Base-by-base conservation (phyloP, 768 basidiomycete species). In the Leccinum longicurvipes region DNA sequence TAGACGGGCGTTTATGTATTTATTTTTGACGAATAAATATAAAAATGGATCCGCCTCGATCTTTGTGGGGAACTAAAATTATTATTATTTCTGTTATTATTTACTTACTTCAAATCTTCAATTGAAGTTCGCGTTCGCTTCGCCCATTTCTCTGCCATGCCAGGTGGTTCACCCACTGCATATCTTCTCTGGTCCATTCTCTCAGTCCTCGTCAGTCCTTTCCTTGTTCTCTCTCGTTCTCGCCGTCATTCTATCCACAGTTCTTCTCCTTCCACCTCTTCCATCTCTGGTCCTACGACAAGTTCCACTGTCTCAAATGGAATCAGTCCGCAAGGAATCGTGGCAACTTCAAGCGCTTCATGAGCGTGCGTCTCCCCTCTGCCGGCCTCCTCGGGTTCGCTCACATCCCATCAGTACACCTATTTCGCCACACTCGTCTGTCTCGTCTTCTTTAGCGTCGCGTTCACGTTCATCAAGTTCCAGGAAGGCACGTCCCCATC, bases 281-380 rank as follows among this genome's bases (percentile, higher is more conserved):
- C 62, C 90, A 92, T 68, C 79, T 92, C n/a, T 92, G 87, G 87
- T 76, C 74, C 59, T 92, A 91, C 64, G 90, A 92, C 73, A 78
- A 73, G 56, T 88, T 91, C 71, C 78, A 83, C 58, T 91, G 90
- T 70, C 71, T 91, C 46, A 79, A 75, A 70, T 91, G 89, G 88
- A 78, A 41, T 47, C 60, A 83, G 66, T 78, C 84, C 14, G 88
- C 87, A 31, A 79, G 87, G 51, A 87, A 89, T 67, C 87, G 86
- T 54, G 91, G 91, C 54, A 84, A 90, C 12, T 93, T 93, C 80
- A 91, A 88, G 73, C 80, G 91, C 50, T 79, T 93, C 66, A 93
- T 93, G 91, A 92, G 88, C n/a, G 88, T 91, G 66, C 66, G 84
- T 77, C n/a, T 25, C 4, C 29, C 42, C 4, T 11, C 25, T 50